These are phyloP conservation scores for Claviceps pusilla DNA, from an alignment of 2,329 filamentous ascomycete species.

Conservation along the genomic window DNA sequence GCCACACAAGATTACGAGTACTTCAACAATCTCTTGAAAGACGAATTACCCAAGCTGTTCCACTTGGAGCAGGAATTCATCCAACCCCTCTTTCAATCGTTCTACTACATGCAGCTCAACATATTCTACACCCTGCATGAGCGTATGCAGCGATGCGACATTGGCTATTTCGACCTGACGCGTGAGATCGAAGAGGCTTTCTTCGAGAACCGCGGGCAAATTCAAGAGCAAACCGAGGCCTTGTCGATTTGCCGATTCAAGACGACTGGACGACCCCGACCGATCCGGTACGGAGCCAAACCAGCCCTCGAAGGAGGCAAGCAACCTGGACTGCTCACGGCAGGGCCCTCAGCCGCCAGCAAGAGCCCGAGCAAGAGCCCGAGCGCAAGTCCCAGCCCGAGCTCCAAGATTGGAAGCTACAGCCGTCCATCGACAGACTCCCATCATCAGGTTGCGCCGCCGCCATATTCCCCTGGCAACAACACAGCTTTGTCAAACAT, in stretches of 20 bases:
- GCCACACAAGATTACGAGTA: conserved; percentile 94
- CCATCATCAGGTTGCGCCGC: conserved; percentile 42
- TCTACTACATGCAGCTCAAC: conserved; percentile 99
- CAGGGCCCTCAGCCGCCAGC: conserved; percentile 19
- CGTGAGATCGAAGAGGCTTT: conserved; percentile 87
- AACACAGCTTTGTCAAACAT: conserved; percentile 28
- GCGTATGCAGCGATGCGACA: conserved; percentile 93
- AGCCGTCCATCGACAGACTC: conserved; percentile 24
- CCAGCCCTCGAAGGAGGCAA: conserved; percentile 35
- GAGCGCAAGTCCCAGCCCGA: conserved; percentile 11
- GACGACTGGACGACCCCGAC: conserved; percentile 57
- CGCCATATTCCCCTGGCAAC: conserved; percentile 48
- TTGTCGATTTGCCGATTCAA: conserved; percentile 84
- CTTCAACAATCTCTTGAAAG: conserved; percentile 93
- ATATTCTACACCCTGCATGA: conserved; percentile 98
- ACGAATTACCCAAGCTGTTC: conserved; percentile 87
- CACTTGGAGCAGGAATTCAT: conserved; percentile 85
- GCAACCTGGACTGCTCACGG: conserved; percentile 35
- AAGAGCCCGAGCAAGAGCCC: conserved; percentile 9
- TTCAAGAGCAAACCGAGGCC: conserved; percentile 70
- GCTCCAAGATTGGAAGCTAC: conserved; percentile 20
- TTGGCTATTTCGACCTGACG: conserved; percentile 91
- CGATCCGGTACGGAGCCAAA: conserved; percentile 43
- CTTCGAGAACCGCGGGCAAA: conserved; percentile 71
- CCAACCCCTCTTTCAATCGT: conserved; percentile 90